phyloP scores from a whole-genome alignment of 768 basidiomycete genomes.

The Saitozyma podzolica region DNA sequence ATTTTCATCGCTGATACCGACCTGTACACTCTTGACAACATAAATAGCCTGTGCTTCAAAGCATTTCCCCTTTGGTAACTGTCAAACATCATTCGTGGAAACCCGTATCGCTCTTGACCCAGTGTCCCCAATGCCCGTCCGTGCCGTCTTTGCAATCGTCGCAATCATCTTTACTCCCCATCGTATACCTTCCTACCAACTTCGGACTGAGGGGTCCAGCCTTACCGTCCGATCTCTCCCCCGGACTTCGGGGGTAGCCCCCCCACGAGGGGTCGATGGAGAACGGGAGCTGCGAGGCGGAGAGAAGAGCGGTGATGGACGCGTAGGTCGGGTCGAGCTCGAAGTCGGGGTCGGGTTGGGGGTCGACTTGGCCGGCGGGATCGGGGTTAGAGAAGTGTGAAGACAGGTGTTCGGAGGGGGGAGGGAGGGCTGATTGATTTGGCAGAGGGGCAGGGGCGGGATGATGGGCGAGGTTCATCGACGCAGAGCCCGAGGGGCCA shows the following conservation, averaged over 20 bases:
- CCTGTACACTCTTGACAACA: too few relatives aligned
- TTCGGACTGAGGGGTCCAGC: background rate
- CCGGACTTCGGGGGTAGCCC: background rate
- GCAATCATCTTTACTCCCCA: slow-evolving; percentile 1
- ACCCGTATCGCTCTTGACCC: background rate
- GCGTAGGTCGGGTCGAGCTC: slow-evolving; percentile 5
- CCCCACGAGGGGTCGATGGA: background rate
- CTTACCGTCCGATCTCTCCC: slow-evolving; percentile 2
- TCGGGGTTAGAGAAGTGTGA: background rate
- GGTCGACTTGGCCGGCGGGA: too few relatives aligned
- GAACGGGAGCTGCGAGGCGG: slow-evolving; percentile 1
- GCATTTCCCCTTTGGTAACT: too few relatives aligned
- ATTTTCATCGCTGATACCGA: too few relatives aligned
- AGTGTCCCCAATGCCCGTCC: slow-evolving; percentile 4
- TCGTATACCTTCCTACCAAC: slow-evolving; percentile 1
- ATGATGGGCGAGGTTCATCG: too few relatives aligned
- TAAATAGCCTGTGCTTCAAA: too few relatives aligned
- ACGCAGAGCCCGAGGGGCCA: too few relatives aligned
- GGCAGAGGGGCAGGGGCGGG: too few relatives aligned
- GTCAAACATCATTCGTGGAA: too few relatives aligned
- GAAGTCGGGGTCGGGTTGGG: background rate
- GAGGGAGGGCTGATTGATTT: background rate
- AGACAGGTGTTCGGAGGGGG: background rate
- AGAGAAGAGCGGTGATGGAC: slow-evolving; percentile 6
- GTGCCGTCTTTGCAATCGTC: background rate